Base-by-base conservation (phyloP, 164 flowering plant species). In the Stephania yunnanensis region DNA sequence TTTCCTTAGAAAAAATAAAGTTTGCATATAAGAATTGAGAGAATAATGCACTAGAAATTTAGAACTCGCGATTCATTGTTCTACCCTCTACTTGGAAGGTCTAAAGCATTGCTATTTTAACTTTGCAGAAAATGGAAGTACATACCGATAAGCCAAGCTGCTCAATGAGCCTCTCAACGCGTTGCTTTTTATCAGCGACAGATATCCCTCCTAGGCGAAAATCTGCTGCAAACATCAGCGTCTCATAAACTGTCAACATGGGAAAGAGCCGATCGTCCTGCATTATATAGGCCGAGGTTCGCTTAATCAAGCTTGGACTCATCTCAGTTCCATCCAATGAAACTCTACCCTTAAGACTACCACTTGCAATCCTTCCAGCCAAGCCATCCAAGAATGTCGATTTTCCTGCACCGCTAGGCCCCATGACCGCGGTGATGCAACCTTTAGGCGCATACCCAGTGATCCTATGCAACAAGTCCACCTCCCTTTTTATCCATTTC, bases 331-430 rank as follows among this genome's bases (percentile, higher is more conserved):
- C 92, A 71, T 91, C 89, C 46, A 89, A 48, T 0, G 91, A 74
- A 29, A 89, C 88, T 78, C 75, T 76, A 1, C 93, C 96, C 83
- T 77, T 79, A 4, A 91, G 87, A 67, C 96, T 91, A 46, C 91
- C 92, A 20, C 88, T 87, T 0, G 96, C 88, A n/a, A 91, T 91
- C 20, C 92, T 74, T 9, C 92, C 91, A 7, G 96, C 93, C 58
- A 91, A 19, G 0, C 85, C 92, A 78, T 91, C 96, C 81, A 91
- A 73, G 48, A 91, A 79, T 0, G 93, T 89, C 0, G 93, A 91
- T 69, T 91, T 91, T 13, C 95, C 95, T 0, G 95, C 91, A 52
- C 93, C 95, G 74, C 93, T 89, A 5, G 91, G 91, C 70, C 93
- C 96, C 91, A 91, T 87, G 7, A 89, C 92, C 0, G 93, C 96